Evolutionary conservation across 73 alveolate species (phyloP), one percentile per base, ranked within the genome.

Genomic region (Paramecium sexaurelia): DNA sequence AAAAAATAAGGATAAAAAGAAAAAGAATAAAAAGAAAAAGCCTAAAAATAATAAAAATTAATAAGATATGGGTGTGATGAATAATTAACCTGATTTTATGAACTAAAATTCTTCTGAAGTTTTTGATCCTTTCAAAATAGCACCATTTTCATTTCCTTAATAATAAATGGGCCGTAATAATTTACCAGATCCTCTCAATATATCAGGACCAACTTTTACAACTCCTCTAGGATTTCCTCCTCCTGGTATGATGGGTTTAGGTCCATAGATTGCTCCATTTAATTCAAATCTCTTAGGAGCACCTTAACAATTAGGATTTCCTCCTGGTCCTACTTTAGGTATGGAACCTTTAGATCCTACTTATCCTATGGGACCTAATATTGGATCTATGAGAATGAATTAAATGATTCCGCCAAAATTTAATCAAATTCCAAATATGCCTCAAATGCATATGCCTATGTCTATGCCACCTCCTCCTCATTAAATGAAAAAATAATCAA

Each of bases 161-260:
- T 13, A 61, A 61, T 61, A 61, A 61, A 61, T 61, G 83, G 83
- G 83, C n/a, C 26, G 39, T 26, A 61, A 61, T 13, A 61, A 61
- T 26, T 32, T 61, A 29, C 83, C 83, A 3, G 83, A 61, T 26
- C 83, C 83, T 32, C 83, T 61, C 2, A 61, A 61, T 24, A 61
- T 61, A 11, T 61, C 47, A 29, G 83, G 83, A 0, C 83, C 83
- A 26, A 61, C 83, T 9, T 32, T 61, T 10, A 61, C 83, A 29
- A 61, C 83, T 29, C 83, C 83, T 1, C 26, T 61, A 61, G 43
- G 83, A 29, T 61, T 61, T 61, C 45, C 83, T 1, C 83, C 83
- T 61, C 83, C 39, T 26, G 83, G 83, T 10, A 61, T 61, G 83
- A 61, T 61, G 83, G 83, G 83, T 11, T 61, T 61, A 11, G 83